Percentiles rank a stretch among this genome's conserved stretches.
phyloP scores from a whole-genome alignment of 129 eudicot genomes.

The Cynara cardunculus region DNA sequence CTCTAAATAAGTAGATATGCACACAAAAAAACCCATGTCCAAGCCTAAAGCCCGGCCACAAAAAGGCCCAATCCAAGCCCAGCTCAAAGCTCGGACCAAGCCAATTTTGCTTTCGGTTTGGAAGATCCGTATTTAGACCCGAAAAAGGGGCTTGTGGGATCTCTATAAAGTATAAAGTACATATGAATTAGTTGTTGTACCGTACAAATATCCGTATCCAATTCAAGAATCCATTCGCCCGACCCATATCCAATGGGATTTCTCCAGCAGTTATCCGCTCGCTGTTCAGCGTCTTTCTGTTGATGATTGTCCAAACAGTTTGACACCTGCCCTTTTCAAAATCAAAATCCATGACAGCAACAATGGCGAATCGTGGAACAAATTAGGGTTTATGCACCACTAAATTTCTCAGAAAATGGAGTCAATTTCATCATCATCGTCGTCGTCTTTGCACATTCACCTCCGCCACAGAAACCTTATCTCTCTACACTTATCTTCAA shows the following conservation, averaged over 20 bases:
- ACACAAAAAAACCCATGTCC: no score
- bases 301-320: conserved; percentile 5
- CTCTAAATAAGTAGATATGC: no score
- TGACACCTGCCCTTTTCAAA: conserved; percentile 13
- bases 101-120: no score
- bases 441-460: conserved; percentile 7
- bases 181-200: background rate
- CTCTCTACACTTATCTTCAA: conserved; percentile 33
- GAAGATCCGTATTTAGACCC: no score
- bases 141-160: no score
- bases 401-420: conserved; percentile 12
- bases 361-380: conserved; percentile 12
- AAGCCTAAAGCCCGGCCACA: no score
- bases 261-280: conserved; percentile 26
- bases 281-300: background rate
- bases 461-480: conserved; percentile 50
- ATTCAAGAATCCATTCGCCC: conserved; percentile 10
- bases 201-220: conserved; percentile 1
- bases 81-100: no score
- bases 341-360: conserved; percentile 11
- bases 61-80: no score
- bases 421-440: conserved; percentile 19
- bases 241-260: conserved; percentile 21
- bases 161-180: no score
- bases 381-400: conserved; percentile 25